Evolutionary conservation across 1,284 basidiomycete genomes (phyloP), one percentile per base, ranked within the genome.

Genomic region (Rhodotorula glutinis): DNA sequence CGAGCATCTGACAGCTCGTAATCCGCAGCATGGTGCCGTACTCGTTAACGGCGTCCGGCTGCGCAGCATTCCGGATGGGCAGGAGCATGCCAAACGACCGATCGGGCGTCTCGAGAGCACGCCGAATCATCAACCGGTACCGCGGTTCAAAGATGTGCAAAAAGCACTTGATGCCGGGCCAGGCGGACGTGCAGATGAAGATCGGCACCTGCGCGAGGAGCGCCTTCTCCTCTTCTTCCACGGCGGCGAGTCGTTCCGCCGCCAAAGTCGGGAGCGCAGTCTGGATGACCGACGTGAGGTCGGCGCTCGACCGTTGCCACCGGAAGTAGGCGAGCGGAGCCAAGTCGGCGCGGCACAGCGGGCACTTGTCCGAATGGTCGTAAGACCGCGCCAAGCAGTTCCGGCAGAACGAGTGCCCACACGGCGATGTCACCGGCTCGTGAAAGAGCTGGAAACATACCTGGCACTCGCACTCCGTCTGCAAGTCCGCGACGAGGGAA

Each of bases 1-100:
- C 83, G 27, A 93, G 82, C 86, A 92, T 91, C 77, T 91, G 88
- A 16, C 94, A 90, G 73, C 84, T 87, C 73, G 85, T 84, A 67
- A 98, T 94, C 78, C 92, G 87, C 58, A 96, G 83, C 88, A 97
- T 94, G 38, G 92, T 97, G 3, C 93, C 93, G 79, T 89, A 97
- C 66, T 89, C 87, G 65, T 81, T 78, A 66, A 80, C 78, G 58
- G 84, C 82, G 44, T 75, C 74, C 17, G 75, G 67, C 4, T 38
- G 49, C 73, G 66, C 51, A 49, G 80, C 3, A 82, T 81, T 1
- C 13, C 41, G 40, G 8, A 38, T 4, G 9, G 87, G 86, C 80
- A 95, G 85, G 74, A 96, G 85, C 90, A 97, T 96, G 27, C 94
- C 94, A 78, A 98, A 96, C 29, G 83, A 81, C 19, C 89, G 90